Base-by-base conservation (phyloP, 2,329 filamentous ascomycete species). In the Mycosphaerelloides madeirae region DNA sequence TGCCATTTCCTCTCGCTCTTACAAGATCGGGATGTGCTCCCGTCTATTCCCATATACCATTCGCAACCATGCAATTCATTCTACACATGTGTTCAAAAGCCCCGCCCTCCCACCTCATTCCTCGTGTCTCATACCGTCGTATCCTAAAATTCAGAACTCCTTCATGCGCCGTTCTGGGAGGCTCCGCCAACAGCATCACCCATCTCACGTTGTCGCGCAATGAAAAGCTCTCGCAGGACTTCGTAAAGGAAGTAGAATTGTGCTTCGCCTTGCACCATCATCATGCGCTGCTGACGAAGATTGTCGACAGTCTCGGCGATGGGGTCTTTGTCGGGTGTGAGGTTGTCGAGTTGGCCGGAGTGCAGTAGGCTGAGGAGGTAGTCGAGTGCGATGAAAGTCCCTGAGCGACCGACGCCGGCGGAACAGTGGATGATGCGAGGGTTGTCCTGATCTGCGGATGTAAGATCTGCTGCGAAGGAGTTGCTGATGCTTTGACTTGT, bases 311-410 rank as follows among this genome's bases (percentile, higher is more conserved):
- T 85, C 14, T 85, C 76, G 54, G 82, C 86, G 31, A 98, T 77
- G 2, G 84, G 78, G 58, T 96, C 90, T 19, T 67, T 60, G 36
- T 74, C 68, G 9, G 73, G 67, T 7, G 68, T 53, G 7, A 61
- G 15, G 45, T 61, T 56, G 34, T 76, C 75, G 38, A 95, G 68
- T 16, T 81, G 76, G 38, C 89, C 91, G 5, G 81, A 77, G 19
- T 87, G 81, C 8, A 97, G 75, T 66, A 96, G 88, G 29, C 83
- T 78, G 52, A 95, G 76, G 19, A 98, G 78, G 65, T 94, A 88
- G 67, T 97, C 93, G n/a, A 98, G 77, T 1, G 88, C 85, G 59
- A 98, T 95, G 63, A 97, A 98, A 0, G 93, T 97, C 28, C 93
- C 93, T 6, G 87, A 95, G 43, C 93, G 81, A 11, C 93, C 93